Conservation (phyloP, 164 flowering plant genomes). For the Dillenia turbinata region DNA sequence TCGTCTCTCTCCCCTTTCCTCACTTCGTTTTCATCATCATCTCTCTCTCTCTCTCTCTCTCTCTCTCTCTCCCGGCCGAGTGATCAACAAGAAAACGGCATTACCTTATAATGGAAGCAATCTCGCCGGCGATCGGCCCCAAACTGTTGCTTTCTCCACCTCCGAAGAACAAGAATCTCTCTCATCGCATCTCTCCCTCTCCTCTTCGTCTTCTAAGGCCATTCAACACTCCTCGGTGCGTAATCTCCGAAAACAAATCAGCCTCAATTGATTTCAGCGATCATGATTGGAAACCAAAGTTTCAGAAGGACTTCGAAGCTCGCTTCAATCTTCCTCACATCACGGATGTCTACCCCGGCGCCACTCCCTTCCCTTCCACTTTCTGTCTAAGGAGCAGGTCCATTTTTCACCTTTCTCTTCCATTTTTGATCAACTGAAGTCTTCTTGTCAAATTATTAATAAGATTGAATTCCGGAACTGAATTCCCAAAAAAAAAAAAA, state of each 20-base stretch:
- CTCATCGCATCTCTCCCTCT: neutral
- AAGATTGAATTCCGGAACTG: too few species aligned
- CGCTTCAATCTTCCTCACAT: constrained; percentile 73
- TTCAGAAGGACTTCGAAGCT: constrained; percentile 56
- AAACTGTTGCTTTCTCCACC: constrained; percentile 13
- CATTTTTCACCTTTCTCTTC: neutral
- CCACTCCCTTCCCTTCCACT: constrained; percentile 64
- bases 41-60: too few species aligned
- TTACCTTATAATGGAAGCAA: constrained; percentile 33
- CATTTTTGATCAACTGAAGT: constrained; percentile 5
- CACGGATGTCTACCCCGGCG: constrained; percentile 49
- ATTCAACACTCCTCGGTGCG: constrained; percentile 5
- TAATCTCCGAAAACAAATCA: constrained; percentile 10
- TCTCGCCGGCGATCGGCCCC: constrained; percentile 29
- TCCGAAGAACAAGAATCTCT: constrained; percentile 3
- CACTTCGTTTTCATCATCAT: too few species aligned
- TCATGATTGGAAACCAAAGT: constrained; percentile 71
- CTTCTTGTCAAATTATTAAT: neutral
- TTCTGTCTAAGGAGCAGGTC: constrained; percentile 72
- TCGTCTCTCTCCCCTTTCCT: neutral
- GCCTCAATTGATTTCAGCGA: constrained; percentile 53
- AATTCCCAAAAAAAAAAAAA: too few species aligned
- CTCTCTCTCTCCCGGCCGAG: neutral
- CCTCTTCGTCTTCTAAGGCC: constrained; percentile 1
- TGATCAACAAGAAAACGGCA: neutral